Evolutionary conservation across 2,329 filamentous ascomycete species (phyloP), one percentile per base, ranked within the genome.

Genomic region (Mycosphaerella arachidis): DNA sequence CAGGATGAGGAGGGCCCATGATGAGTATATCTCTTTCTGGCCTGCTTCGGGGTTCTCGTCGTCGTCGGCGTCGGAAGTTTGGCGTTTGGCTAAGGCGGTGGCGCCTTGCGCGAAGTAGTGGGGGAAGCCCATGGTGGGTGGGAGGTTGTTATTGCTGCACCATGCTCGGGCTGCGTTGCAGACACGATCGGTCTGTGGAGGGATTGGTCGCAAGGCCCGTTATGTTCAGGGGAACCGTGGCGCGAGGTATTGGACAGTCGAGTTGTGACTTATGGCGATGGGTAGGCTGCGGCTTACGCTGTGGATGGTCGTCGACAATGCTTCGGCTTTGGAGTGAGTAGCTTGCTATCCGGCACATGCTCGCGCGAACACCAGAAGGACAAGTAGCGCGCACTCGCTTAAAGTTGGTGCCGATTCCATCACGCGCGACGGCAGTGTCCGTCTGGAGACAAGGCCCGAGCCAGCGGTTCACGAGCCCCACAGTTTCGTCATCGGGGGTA

Each of bases 1-100:
- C 69, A 96, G 86, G 72, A 99, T 99, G 78, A 97, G 96, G 67
- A 99, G 86, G 31, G 93, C 92, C 92, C 91, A 97, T 79, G 94
- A 97, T 70, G 92, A 89, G 73, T 92, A 91, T 66, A 96, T 90
- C 80, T 99, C 94, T 81, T 96, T 92, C 76, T 96, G 86, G 52
- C 90, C 89, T 48, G 91, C 88, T 76, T 96, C 91, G 62, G 87
- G 85, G 69, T 86, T 85, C 85, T 73, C 69, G 55, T 81, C 79
- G 51, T 74, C 72, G 71, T 81, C 79, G 66, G 77, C 74, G 63
- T 81, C 79, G 67, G 72, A 70, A 48, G 76, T 73, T 63, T 80
- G 76, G 67, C 79, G 75, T 64, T 76, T 75, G 74, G 65, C 60
- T 27, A 62, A 63, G 33, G 55, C 59, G 35, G 64, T 50, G 27